Base-by-base conservation (phyloP, 2,329 filamentous ascomycete species). In the Cladosporium sp. region DNA sequence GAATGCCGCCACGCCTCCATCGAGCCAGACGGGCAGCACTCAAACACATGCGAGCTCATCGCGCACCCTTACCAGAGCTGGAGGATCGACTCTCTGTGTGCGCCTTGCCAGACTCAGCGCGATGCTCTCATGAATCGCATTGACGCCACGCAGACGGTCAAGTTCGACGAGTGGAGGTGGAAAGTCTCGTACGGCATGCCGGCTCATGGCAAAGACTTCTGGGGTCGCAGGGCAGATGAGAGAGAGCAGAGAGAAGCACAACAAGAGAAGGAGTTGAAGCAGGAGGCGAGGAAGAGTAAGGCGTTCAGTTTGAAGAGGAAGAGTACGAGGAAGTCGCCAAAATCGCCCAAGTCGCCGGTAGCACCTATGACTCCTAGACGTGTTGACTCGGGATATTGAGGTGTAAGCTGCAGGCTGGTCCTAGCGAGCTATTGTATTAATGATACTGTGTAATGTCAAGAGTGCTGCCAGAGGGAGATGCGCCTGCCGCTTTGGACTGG, bases 111-210 rank as follows among this genome's bases (percentile, higher is more conserved):
- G 25, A 50, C 42, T 1, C 61, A 60, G 9, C 69, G 73, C 15
- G 64, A 69, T 5, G 39, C 37, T 25, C 63, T 70, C 42, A 63
- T 72, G 34, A 63, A 50, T 11, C 59, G 64, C 14, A 63, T 73
- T 12, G 66, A 71, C 17, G 51, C 61, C 42, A 61, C 57, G 37
- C 67, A 69, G 51, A 58, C 56, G 30, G 68, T 76, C 36, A 63
- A 66, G 34, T 73, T 72, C 58, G 71, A 76, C 50, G 73, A 75
- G 40, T 73, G 71, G 71, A 68, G 67, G 58, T 76, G 75, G 75
- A 75, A 73, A 59, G 74, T 76, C 59, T 72, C 66, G 60, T 76
- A 77, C 60, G 68, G 66, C 9, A 63, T 68, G 62, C 68, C 66
- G 59, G 57, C 64, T 60, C 59, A 68, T 58, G 62, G 63, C 5